Conservation (phyloP, 176 grass and related monocot genomes). For the Elymus sibiricus region DNA sequence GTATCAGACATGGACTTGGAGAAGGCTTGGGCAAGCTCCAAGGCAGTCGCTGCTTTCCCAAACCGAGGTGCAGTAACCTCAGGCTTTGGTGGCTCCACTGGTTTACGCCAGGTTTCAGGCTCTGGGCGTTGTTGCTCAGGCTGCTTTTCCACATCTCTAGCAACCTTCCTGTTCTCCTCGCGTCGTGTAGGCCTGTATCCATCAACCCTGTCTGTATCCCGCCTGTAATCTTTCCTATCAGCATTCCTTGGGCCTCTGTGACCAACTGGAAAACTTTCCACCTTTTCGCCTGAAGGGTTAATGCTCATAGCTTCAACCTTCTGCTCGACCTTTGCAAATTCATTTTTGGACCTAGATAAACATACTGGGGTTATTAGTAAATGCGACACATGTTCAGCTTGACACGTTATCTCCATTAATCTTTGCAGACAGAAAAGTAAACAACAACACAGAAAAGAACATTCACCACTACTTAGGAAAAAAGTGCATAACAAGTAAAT, state of each 20-base stretch:
- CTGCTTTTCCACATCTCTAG: conserved; percentile 51
- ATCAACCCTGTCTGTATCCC: conserved; percentile 42
- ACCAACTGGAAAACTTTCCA: conserved; percentile 45
- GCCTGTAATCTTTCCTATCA: conserved; percentile 58
- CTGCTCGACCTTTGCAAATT: conserved; percentile 59
- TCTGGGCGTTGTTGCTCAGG: conserved; percentile 60
- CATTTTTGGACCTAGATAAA: conserved; percentile 57
- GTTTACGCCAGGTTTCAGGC: conserved; percentile 92
- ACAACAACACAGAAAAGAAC: background rate
- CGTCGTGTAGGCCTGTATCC: conserved; percentile 47
- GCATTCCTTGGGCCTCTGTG: conserved; percentile 59
- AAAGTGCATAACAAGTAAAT: background rate
- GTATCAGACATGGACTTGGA: conserved; percentile 72
- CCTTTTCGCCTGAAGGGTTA: conserved; percentile 42
- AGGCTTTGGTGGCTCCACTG: conserved; percentile 56
- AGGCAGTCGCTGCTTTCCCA: conserved; percentile 66
- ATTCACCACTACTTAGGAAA: background rate
- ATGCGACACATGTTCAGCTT: background rate
- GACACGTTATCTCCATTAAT: background rate
- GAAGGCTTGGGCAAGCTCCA: conserved; percentile 95
- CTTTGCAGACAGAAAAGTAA: background rate
- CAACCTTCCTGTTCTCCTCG: conserved; percentile 49
- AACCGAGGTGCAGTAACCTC: conserved; percentile 47
- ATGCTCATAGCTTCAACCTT: conserved; percentile 51
- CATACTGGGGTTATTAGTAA: conserved; percentile 3